Evolutionary conservation across 768 basidiomycete species (phyloP).

Genomic region (Phanerodontia chrysosporium): DNA sequence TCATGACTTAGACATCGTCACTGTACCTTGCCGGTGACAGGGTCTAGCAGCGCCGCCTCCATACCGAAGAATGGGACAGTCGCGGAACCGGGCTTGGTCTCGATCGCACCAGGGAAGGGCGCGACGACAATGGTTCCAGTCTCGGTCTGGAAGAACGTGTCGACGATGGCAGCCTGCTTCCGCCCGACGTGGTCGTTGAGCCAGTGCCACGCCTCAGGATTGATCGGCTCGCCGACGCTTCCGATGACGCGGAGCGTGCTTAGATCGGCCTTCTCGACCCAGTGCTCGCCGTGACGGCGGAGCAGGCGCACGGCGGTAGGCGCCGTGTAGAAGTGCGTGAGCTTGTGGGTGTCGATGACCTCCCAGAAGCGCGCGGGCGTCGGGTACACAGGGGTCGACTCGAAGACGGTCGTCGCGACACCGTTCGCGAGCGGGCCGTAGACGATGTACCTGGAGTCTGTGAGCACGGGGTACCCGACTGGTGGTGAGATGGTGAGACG

Average conservation of each 20-base stretch:
- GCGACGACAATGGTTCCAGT: conserved; percentile 94
- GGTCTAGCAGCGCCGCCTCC: conserved; percentile 82
- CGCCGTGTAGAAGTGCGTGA: conserved; percentile 94
- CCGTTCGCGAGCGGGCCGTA: conserved; percentile 91
- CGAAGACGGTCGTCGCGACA: conserved; percentile 82
- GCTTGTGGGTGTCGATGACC: conserved; percentile 82
- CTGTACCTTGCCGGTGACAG: conserved; percentile 58
- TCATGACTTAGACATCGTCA: neutral
- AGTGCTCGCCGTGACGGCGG: conserved; percentile 72
- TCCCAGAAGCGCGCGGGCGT: conserved; percentile 97
- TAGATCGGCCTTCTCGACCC: conserved; percentile 80
- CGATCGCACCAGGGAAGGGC: conserved; percentile 91
- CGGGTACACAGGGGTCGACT: conserved; percentile 95
- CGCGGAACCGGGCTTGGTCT: conserved; percentile 93
- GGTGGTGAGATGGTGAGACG: neutral
- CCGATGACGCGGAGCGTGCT: conserved; percentile 81
- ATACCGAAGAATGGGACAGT: conserved; percentile 98
- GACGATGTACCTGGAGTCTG: conserved; percentile 70
- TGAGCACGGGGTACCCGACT: neutral
- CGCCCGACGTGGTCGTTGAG: conserved; percentile 93
- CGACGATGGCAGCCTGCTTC: conserved; percentile 85
- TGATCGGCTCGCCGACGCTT: conserved; percentile 92
- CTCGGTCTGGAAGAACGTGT: conserved; percentile 97
- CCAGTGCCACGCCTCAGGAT: conserved; percentile 99
- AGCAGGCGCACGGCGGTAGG: conserved; percentile 91